Evolutionary conservation across 371 early-diverging fungal genomes (phyloP).

Genomic region (Furculomyces boomerangus): DNA sequence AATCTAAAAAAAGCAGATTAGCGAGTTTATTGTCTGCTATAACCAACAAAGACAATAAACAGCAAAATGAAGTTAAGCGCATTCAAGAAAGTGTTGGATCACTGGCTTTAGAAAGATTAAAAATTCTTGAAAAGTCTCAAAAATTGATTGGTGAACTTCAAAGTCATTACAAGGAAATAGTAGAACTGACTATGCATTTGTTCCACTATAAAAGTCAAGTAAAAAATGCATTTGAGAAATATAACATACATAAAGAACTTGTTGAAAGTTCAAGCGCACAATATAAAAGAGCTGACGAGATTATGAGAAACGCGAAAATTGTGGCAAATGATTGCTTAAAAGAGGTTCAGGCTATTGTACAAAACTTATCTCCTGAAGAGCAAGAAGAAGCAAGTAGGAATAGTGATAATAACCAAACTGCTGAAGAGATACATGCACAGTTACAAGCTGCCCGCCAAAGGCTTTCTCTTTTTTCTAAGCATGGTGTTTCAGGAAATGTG

Average conservation of each 20-base stretch:
- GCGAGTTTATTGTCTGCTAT: constrained; percentile 16
- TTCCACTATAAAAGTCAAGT: constrained; percentile 1
- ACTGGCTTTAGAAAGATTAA: constrained; percentile 1
- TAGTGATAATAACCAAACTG: background rate
- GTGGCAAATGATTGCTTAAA: constrained; percentile 12
- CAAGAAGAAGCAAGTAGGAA: constrained; percentile 7
- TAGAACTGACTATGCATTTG: background rate
- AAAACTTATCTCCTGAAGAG: constrained; percentile 4
- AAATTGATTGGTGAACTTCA: background rate
- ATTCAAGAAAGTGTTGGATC: constrained; percentile 13
- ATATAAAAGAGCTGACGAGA: constrained; percentile 6
- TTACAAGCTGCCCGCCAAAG: constrained; percentile 16
- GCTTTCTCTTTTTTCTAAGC: constrained; percentile 12
- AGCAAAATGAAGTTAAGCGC: constrained; percentile 11
- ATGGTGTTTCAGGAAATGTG: constrained; percentile 14
- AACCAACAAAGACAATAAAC: background rate
- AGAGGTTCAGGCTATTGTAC: constrained; percentile 14
- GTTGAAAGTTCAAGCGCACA: constrained; percentile 7
- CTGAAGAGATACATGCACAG: constrained; percentile 27
- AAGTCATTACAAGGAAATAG: background rate
- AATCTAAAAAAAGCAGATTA: constrained; percentile 4
- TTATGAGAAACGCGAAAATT: constrained; percentile 12
- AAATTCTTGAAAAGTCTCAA: background rate
- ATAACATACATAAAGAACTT: constrained; percentile 9
- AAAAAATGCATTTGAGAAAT: constrained; percentile 6